A percentile compares a stretch with the other conserved stretches of the same genome.
Conservation (phyloP, 305 asterid genomes). For the Caryopteris hybrid region DNA sequence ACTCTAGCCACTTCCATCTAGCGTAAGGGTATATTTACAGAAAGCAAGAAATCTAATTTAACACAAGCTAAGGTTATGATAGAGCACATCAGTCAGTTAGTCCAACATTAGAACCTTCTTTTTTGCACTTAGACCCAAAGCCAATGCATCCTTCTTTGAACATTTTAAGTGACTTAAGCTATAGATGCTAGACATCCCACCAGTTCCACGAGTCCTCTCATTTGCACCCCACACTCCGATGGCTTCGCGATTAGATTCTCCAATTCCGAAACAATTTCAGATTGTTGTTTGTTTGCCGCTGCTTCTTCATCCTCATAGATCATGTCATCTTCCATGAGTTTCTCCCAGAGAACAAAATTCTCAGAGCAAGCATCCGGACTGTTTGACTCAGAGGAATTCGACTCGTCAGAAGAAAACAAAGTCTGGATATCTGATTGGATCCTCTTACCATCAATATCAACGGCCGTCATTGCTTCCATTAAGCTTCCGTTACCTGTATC, state of each 20-base stretch:
- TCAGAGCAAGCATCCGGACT: conserved; percentile 35
- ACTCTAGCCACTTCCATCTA: background rate
- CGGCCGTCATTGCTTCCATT: too few relatives aligned
- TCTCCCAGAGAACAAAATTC: conserved; percentile 82
- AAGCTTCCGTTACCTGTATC: conserved; percentile 4
- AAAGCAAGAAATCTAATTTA: background rate
- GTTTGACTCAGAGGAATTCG: conserved; percentile 15
- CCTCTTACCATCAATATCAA: conserved; percentile 14
- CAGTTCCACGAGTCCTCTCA: conserved; percentile 19
- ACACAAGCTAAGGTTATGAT: background rate
- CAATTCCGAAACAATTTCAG: conserved; percentile 49
- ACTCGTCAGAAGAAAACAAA: conserved; percentile 36
- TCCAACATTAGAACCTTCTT: too few relatives aligned
- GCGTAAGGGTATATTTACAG: conserved; percentile 8
- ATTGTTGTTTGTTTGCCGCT: conserved; percentile 18
- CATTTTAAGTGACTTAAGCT: conserved; percentile 6
- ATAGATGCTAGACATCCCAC: conserved; percentile 14
- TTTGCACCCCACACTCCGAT: conserved; percentile 18
- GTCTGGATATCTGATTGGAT: conserved; percentile 36
- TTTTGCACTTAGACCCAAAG: too few relatives aligned
- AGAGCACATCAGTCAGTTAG: too few relatives aligned
- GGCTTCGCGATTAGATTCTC: conserved; percentile 36
- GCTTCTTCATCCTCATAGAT: conserved; percentile 48
- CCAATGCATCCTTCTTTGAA: too few relatives aligned
- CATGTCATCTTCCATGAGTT: conserved; percentile 88